phyloP scores from a whole-genome alignment of 768 basidiomycete species.

The Suillus luteus region DNA sequence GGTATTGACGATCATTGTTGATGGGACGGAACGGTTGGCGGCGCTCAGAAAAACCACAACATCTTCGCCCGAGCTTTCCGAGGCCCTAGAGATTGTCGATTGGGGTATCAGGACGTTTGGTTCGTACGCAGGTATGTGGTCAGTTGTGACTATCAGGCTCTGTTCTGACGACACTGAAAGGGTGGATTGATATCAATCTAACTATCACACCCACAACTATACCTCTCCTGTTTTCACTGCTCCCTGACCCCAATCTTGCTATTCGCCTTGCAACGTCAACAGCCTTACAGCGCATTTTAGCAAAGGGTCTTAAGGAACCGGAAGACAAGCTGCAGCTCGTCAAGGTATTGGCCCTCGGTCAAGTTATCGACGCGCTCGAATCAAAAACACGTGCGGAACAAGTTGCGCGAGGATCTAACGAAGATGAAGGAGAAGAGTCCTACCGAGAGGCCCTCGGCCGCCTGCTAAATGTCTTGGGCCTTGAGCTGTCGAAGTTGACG shows the following conservation, averaged over 20 bases:
- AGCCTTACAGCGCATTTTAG: slow-evolving; percentile 81
- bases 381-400: slow-evolving; percentile 70
- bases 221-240: slow-evolving; percentile 78
- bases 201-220: slow-evolving; percentile 91
- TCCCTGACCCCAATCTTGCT: slow-evolving; percentile 74
- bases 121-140: slow-evolving; percentile 86
- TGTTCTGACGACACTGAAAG: slow-evolving; percentile 43
- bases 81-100: slow-evolving; percentile 78
- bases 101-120: slow-evolving; percentile 92
- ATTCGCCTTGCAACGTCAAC: slow-evolving; percentile 83
- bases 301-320: slow-evolving; percentile 92
- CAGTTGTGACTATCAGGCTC: not conserved
- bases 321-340: slow-evolving; percentile 88
- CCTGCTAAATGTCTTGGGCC: slow-evolving; percentile 77
- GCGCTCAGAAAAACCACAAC: slow-evolving; percentile 48
- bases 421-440: slow-evolving; percentile 86
- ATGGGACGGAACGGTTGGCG: slow-evolving; percentile 62
- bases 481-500: slow-evolving; percentile 80
- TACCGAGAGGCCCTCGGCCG: slow-evolving; percentile 90
- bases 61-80: slow-evolving; percentile 55
- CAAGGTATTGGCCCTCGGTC: slow-evolving; percentile 83
- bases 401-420: slow-evolving; percentile 61
- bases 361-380: slow-evolving; percentile 82
- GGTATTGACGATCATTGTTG: slow-evolving; percentile 79
- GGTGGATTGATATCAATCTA: slow-evolving; percentile 97